A percentile compares a stretch with the other conserved stretches of the same genome.
Conservation (phyloP, 345 rosid species). For the Geranium brycei region DNA sequence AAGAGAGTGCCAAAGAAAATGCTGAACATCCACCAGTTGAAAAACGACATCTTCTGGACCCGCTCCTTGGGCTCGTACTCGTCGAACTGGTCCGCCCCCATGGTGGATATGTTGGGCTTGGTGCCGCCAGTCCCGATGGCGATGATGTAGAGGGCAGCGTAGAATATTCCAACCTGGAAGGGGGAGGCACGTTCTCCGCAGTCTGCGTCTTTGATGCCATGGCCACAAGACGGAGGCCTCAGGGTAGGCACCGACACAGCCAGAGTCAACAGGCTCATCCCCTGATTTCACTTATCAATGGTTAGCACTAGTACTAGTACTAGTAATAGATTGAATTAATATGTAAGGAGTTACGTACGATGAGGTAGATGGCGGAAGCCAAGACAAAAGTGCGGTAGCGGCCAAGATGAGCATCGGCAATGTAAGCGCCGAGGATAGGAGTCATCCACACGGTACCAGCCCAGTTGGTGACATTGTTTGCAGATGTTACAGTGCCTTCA, state of each 20-base stretch:
- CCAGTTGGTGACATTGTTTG: conserved; percentile 61
- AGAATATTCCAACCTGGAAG: conserved; percentile 27
- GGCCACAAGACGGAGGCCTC: conserved; percentile 36
- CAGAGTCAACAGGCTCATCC: conserved; percentile 41
- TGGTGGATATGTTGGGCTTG: conserved; percentile 42
- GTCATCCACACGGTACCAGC: conserved; percentile 47
- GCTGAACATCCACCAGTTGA: conserved; percentile 51
- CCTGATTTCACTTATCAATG: conserved; percentile 21
- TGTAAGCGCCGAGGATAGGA: conserved; percentile 45
- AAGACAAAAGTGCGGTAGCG: conserved; percentile 44
- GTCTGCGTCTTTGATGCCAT: conserved; percentile 15
- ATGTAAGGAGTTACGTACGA: conserved; percentile 20
- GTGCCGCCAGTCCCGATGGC: conserved; percentile 40
- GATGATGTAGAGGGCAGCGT: conserved; percentile 25
- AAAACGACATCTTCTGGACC: conserved; percentile 37
- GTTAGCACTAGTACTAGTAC: not conserved
- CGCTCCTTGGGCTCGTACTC: conserved; percentile 35
- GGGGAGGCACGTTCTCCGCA: conserved; percentile 15
- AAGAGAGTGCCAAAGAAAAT: conserved; percentile 39
- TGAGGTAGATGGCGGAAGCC: conserved; percentile 31
- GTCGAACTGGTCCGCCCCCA: conserved; percentile 53
- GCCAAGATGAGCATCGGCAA: conserved; percentile 54
- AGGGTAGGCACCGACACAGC: conserved; percentile 33
- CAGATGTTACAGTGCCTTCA: conserved; percentile 48
- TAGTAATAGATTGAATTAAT: no score